phyloP scores from a whole-genome alignment of 768 basidiomycete species.

The Kwoniella europaea region DNA sequence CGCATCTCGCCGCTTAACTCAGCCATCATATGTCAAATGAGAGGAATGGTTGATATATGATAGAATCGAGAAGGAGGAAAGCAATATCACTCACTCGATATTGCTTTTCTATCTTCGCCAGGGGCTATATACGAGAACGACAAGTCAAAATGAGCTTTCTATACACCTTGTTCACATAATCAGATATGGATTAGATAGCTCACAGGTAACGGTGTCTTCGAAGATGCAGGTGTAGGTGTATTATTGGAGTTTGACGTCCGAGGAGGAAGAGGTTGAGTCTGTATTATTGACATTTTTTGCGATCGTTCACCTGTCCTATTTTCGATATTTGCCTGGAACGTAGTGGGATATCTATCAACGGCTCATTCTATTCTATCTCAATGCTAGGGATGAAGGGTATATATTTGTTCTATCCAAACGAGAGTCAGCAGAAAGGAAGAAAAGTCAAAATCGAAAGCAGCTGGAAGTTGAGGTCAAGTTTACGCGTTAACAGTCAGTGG shows the following conservation, averaged over 20 bases:
- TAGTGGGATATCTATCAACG: background rate
- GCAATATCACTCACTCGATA: constrained; percentile 29
- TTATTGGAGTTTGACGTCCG: constrained; percentile 9
- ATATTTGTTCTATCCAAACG: too few species aligned
- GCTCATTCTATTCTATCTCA: background rate
- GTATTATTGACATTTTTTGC: constrained; percentile 11
- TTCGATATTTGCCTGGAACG: too few species aligned
- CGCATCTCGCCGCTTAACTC: too few species aligned
- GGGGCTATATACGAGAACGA: constrained; percentile 9
- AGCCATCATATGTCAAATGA: background rate
- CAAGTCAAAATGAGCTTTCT: background rate
- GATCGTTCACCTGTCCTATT: too few species aligned
- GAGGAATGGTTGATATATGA: background rate
- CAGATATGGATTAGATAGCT: background rate
- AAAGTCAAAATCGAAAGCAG: background rate
- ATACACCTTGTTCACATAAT: background rate
- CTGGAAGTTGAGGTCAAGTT: background rate
- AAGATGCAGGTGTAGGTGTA: background rate
- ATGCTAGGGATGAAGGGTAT: background rate
- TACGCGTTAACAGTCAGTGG: background rate
- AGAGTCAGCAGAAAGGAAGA: background rate
- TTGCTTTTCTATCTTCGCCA: constrained; percentile 36
- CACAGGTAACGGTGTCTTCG: background rate
- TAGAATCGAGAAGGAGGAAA: background rate
- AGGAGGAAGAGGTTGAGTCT: constrained; percentile 10